Evolutionary conservation across 768 basidiomycete species (phyloP).

Genomic region (Mycena filopes): DNA sequence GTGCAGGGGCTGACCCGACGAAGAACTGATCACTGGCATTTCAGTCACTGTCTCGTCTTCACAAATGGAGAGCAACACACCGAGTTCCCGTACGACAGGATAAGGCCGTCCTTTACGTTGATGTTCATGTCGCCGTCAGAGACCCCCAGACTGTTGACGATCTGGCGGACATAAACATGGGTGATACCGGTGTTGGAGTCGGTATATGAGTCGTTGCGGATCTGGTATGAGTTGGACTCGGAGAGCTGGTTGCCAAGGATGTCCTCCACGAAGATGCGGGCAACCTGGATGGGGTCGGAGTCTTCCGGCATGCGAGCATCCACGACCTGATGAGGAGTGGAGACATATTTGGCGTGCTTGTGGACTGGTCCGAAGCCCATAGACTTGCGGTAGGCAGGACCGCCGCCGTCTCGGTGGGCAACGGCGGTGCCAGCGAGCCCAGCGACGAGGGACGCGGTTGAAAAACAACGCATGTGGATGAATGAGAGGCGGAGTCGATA

Average conservation of each 20-base stretch:
- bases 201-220: constrained; percentile 88
- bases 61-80: constrained; percentile 53
- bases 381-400: constrained; percentile 74
- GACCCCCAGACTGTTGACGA: constrained; percentile 88
- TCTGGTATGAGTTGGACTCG: constrained; percentile 57
- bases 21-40: constrained; percentile 72
- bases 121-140: constrained; percentile 93
- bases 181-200: constrained; percentile 88
- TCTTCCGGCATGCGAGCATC: constrained; percentile 50
- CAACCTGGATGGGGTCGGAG: constrained; percentile 69
- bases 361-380: constrained; percentile 89
- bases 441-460: constrained; percentile 71
- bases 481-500: constrained; percentile 21
- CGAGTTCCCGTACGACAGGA: constrained; percentile 90
- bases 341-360: constrained; percentile 74
- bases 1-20: constrained; percentile 63
- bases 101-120: constrained; percentile 85
- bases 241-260: constrained; percentile 54
- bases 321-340: constrained; percentile 57
- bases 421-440: constrained; percentile 68
- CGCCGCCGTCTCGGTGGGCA: constrained; percentile 53
- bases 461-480: constrained; percentile 67
- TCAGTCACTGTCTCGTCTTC: background rate
- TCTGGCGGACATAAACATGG: constrained; percentile 89
- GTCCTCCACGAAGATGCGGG: constrained; percentile 67